Conservation (phyloP, 176 grass and related monocot genomes). For the Carex littledalei region DNA sequence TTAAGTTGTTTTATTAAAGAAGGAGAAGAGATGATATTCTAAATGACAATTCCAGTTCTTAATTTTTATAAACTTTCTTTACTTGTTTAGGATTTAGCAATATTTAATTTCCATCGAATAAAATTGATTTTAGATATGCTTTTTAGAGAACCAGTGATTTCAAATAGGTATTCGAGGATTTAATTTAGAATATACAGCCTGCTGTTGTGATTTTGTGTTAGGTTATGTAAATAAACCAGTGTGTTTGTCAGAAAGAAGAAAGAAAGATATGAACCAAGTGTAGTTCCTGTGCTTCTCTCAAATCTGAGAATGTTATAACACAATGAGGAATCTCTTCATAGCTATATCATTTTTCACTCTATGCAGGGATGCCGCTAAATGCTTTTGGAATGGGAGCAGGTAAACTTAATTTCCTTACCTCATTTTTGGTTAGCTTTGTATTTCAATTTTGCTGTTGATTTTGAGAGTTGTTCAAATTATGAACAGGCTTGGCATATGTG, state of each 20-base stretch:
- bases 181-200: background rate
- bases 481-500: background rate
- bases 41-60: too few relatives aligned
- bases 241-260: background rate
- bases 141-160: background rate
- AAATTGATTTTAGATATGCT: background rate
- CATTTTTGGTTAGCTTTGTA: background rate
- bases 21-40: background rate
- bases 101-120: background rate
- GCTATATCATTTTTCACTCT: conserved; percentile 12
- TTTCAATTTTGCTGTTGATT: background rate
- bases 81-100: background rate
- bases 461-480: background rate
- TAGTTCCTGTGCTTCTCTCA: background rate
- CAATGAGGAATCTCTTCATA: background rate
- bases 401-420: conserved; percentile 28
- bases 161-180: background rate
- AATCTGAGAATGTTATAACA: background rate
- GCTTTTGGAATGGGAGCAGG: conserved; percentile 78
- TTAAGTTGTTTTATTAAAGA: background rate
- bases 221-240: background rate
- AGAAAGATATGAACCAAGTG: background rate
- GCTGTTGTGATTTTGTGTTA: background rate
- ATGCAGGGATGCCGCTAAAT: conserved; percentile 79
- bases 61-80: too few relatives aligned